Evolutionary conservation across 768 basidiomycete species (phyloP), one percentile per base, ranked within the genome.

Genomic region (Termitomyces sp.): DNA sequence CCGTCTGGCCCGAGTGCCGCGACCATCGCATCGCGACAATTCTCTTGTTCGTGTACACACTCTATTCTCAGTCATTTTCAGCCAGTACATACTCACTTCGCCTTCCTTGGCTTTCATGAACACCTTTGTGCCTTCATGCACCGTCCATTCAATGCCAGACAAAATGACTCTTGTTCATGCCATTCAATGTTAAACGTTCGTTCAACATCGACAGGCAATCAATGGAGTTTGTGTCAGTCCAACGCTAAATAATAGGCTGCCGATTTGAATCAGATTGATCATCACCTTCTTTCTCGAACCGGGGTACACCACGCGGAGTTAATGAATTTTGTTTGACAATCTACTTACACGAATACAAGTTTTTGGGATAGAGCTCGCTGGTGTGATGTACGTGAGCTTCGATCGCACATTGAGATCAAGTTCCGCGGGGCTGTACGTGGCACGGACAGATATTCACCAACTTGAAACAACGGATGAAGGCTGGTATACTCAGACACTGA

Each of bases 281-380:
- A 60, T 40, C 26, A 50, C 20, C 41, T 26, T 38, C 28, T 52
- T 48, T 40, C 43, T 60, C 55, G 54, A 60, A 56, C 49, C 54
- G 55, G 59, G 32, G 59, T 56, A 20, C 41, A n/a, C 41, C 50
- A 58, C 38, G 61, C 57, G 57, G 61, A 51, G 50, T 56, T 53
- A 52, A 56, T 52, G 50, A 36, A 48, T 54, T 38, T 56, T 9
- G 58, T 16, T 20, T 43, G 41, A n/a, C 41, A 18, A 9, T 26
- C 33, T 40, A 51, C 7, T 7, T 36, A 56, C 7, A 41, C 18
- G 40, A 41, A 7, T 41, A 8, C 6, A 8, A 48, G n/a, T 13
- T 36, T 28, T 38, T 59, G 50, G 23, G 23, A 53, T 47, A 56
- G 46, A 43, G 26, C 47, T 57, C 9, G 54, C 9, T 49, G 40